phyloP scores from a whole-genome alignment of 2,329 filamentous ascomycete species.

The Incumbomyces lentus region DNA sequence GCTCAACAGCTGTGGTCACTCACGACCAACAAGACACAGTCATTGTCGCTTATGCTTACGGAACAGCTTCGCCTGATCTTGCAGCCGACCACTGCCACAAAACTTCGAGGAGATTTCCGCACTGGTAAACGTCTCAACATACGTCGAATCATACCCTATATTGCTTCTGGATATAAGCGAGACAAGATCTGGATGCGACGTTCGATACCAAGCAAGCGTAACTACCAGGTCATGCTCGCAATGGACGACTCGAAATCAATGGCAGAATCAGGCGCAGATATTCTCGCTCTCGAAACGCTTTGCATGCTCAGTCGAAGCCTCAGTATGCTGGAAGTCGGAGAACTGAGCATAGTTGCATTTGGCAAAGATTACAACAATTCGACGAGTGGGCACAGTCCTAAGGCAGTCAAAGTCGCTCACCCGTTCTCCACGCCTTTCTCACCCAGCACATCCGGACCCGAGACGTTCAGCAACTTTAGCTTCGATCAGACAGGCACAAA shows the following conservation, averaged over 20 bases:
- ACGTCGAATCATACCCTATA: constrained; percentile 98
- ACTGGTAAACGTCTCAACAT: constrained; percentile 98
- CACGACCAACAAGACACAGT: constrained; percentile 74
- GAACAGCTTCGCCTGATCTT: constrained; percentile 94
- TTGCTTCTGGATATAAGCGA: constrained; percentile 93
- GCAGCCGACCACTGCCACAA: constrained; percentile 86
- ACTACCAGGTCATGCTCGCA: constrained; percentile 94
- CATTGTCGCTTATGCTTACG: constrained; percentile 77
- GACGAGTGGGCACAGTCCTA: constrained; percentile 6
- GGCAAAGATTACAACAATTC: constrained; percentile 44
- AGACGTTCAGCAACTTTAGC: constrained; percentile 71
- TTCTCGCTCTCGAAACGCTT: constrained; percentile 83
- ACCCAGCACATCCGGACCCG: constrained; percentile 62
- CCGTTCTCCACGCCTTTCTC: constrained; percentile 74
- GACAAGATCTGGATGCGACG: constrained; percentile 99
- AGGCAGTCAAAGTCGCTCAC: constrained; percentile 70
- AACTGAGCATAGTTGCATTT: constrained; percentile 85
- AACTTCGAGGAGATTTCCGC: constrained; percentile 90
- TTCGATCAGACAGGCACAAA: constrained; percentile 83
- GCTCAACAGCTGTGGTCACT: constrained; percentile 71
- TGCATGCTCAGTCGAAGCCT: constrained; percentile 82
- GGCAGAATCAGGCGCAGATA: constrained; percentile 67
- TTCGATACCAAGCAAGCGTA: constrained; percentile 79
- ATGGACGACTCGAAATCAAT: constrained; percentile 94
- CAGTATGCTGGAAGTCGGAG: constrained; percentile 85